phyloP scores from a whole-genome alignment of 2,329 filamentous ascomycete species.

The Orbilia ellipsospora region DNA sequence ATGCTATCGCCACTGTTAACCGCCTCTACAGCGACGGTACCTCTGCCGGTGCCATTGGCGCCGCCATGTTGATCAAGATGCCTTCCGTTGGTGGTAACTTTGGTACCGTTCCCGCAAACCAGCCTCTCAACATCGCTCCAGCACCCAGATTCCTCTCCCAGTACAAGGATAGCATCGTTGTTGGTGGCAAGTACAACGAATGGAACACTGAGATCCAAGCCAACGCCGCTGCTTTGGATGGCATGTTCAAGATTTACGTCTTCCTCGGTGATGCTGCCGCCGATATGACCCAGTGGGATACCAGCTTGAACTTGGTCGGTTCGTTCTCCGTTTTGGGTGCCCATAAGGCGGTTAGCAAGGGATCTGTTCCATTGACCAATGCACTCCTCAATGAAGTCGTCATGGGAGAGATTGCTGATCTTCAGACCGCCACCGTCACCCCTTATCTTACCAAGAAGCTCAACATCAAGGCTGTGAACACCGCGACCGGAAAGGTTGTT shows the following conservation, averaged over 20 bases:
- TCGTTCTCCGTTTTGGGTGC: constrained; percentile 9
- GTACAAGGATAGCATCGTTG: constrained; percentile 16
- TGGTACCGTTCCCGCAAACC: not conserved
- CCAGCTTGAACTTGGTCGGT: constrained; percentile 13
- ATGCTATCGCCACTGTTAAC: constrained; percentile 69
- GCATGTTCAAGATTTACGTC: constrained; percentile 11
- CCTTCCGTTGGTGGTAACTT: constrained; percentile 12
- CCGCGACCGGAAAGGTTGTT: constrained; percentile 57
- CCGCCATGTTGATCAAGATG: constrained; percentile 4
- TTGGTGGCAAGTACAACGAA: constrained; percentile 28
- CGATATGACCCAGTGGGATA: constrained; percentile 11
- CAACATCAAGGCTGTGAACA: constrained; percentile 47
- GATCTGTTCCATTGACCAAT: constrained; percentile 62
- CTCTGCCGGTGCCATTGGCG: constrained; percentile 37
- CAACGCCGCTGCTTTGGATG: constrained; percentile 15
- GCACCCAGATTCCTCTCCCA: not conserved
- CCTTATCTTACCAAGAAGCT: constrained; percentile 60
- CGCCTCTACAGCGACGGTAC: constrained; percentile 67
- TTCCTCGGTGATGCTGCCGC: constrained; percentile 19
- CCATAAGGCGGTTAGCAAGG: constrained; percentile 60
- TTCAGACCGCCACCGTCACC: constrained; percentile 60
- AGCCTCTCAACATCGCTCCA: constrained; percentile 18
- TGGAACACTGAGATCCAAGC: constrained; percentile 20
- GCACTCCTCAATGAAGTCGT: constrained; percentile 61
- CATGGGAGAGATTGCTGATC: constrained; percentile 58